A percentile compares a stretch with the other conserved stretches of the same genome.
These are phyloP conservation scores for Tritrichomonas musculus DNA, from an alignment of 208 protist genomes.

Conservation along the genomic window DNA sequence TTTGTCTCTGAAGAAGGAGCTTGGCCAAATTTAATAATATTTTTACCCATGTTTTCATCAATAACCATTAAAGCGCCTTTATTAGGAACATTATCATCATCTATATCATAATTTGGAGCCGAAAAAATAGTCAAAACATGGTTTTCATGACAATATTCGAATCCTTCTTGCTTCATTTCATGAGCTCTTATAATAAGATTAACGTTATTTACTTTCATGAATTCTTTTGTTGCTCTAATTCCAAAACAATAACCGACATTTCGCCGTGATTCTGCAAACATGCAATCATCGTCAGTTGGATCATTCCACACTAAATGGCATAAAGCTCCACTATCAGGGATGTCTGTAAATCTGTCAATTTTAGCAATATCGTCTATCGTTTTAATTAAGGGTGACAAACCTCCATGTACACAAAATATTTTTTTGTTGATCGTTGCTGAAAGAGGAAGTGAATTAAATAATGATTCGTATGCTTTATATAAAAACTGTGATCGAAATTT, in stretches of 20 bases:
- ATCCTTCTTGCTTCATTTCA: not conserved
- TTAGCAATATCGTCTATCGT: not conserved
- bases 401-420: constrained; percentile 13
- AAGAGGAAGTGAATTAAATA: not conserved
- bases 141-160: constrained; percentile 71
- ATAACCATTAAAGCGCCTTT: constrained; percentile 89
- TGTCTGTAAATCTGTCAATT: not conserved
- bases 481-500: not conserved
- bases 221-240: not conserved
- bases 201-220: not conserved
- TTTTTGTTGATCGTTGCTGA: not conserved
- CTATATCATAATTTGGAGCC: constrained; percentile 96
- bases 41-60: constrained; percentile 79
- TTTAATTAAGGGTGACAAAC: not conserved
- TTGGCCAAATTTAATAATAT: too few relatives aligned
- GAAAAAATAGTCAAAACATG: constrained; percentile 96
- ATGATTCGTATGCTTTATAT: not conserved
- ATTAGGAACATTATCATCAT: constrained; percentile 43
- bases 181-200: not conserved
- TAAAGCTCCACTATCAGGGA: not conserved
- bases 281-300: not conserved
- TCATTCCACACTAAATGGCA: not conserved
- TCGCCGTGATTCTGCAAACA: not conserved
- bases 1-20: too few relatives aligned
- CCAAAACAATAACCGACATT: not conserved